Base-by-base conservation (phyloP, 2,329 filamentous ascomycete genomes). In the Pseudofabraea citricarpa region DNA sequence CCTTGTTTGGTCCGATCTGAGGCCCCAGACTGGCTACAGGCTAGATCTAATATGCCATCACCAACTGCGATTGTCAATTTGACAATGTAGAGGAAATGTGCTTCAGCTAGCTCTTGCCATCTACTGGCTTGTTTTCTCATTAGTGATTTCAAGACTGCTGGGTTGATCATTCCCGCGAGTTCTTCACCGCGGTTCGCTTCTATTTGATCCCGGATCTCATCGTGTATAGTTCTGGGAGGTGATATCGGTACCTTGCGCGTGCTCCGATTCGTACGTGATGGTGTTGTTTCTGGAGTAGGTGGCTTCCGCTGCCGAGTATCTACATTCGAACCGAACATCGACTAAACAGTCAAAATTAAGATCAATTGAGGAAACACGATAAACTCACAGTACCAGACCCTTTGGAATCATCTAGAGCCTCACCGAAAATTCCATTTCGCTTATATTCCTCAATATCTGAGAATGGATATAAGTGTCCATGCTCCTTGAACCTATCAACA, bases 101-200 rank as follows among this genome's bases (percentile, higher is more conserved):
- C 3, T 3, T 47, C 24, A 0, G 60, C 55, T 1, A 66, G 50
- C 0, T 8, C 20, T 1, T 49, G 32, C 65, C 64, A 68, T n/a
- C 58, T 56, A 4, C 46, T 36, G 0, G 64, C 62, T 36, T 67
- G 64, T 19, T 50, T 48, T 18, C 45, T 50, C 35, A 61, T 65
- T 5, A 68, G 53, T 0, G 49, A 49, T 2, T 49, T 52, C 15
- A 64, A 55, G 1, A 65, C 53, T 0, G 57, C 51, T 0, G 63
- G 61, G 36, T 67, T 64, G 10, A 61, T 32, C 6, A 67, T 47
- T 0, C 63, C 63, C 0, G 59, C 55, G 0, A 67, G 59, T 6
- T 64, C 56, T 12, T 52, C 58, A 2, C 56, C 57, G 22, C 60
- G 55, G 23, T 60, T 64, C 0, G 48, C 41, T 0, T 26, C 18